Percentiles rank a stretch among this genome's conserved stretches.
These are phyloP conservation scores for Colletotrichum theobromicola DNA, from an alignment of 2,329 filamentous ascomycete genomes.

Conservation along the genomic window DNA sequence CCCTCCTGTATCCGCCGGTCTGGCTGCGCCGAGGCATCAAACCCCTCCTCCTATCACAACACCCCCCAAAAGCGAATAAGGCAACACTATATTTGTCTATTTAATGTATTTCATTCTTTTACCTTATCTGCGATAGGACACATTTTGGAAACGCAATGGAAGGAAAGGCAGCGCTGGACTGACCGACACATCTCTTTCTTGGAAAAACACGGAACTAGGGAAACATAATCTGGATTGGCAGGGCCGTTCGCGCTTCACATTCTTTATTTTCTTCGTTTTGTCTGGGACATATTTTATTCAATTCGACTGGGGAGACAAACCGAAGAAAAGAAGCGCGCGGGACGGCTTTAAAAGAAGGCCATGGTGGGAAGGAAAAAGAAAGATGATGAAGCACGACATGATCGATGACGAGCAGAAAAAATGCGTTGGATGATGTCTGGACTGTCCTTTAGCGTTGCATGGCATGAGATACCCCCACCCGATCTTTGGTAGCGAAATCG, in stretches of 20 bases:
- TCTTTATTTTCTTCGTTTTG: background rate
- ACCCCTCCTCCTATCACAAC: background rate
- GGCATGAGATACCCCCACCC: slow-evolving; percentile 18
- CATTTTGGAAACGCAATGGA: background rate
- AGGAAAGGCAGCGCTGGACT: slow-evolving; percentile 4
- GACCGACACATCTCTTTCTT: background rate
- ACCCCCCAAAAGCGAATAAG: background rate
- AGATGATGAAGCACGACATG: background rate
- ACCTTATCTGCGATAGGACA: slow-evolving; percentile 4
- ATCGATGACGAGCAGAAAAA: background rate
- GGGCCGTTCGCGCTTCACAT: slow-evolving; percentile 5
- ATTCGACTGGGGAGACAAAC: background rate
- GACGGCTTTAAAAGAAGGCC: background rate
- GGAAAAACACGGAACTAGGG: background rate
- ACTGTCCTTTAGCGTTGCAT: slow-evolving; percentile 20
- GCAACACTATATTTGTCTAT: background rate
- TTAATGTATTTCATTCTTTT: background rate
- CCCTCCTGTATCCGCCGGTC: background rate
- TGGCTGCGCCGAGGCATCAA: slow-evolving; percentile 3
- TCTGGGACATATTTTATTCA: background rate
- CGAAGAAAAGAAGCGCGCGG: background rate
- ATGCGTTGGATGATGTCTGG: slow-evolving; percentile 16
- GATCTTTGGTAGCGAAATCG: slow-evolving; percentile 15
- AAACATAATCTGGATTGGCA: slow-evolving; percentile 13
- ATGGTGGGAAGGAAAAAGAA: background rate